Base-by-base conservation (phyloP, 768 basidiomycete species). In the Holtermannia corniformis region DNA sequence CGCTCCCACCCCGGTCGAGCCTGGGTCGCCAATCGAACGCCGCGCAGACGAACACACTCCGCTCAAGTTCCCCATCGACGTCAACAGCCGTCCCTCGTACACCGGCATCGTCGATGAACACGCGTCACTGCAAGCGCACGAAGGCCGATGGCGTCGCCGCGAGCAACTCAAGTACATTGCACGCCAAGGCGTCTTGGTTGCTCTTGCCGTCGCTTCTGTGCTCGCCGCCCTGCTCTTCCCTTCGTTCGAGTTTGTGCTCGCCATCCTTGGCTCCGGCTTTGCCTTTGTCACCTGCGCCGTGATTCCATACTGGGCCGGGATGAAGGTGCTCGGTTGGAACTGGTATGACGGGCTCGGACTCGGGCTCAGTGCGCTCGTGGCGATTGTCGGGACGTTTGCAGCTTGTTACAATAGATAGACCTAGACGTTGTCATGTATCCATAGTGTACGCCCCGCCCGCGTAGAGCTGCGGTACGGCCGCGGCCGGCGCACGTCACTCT, bases 151-250 rank as follows among this genome's bases (percentile, higher is more conserved):
- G 44, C 42, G 60, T 20, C 57, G 60, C 22, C 54, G 54, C 5
- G 67, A 68, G 55, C 46, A 52, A 1, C 12, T 58, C 22, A 68
- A 68, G 40, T 23, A 43, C 11, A 32, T 62, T 40, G 19, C 62
- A 16, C 54, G 67, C 26, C 62, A 64, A 4, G 21, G 56, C 5
- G 55, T 65, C 47, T 47, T 60, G 10, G 41, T 68, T 20, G 12
- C 56, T 12, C 51, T 65, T 1, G 57, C 64, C 13, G 41, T 59
- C 3, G 28, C 62, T 3, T 47, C 57, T 11, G 56, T 65, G 10
- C 40, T 65, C 10, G 67, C 58, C 2, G 64, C 57, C 7, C 43
- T 68, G 4, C 52, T 61, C 28, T 52, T 68, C 47, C 67, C 64
- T 4, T 55, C 52, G 16, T 68, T 68, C 43, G 64, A 68, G 44